Evolutionary conservation across 148 eudicot species (phyloP), one percentile per base, ranked within the genome.

Genomic region (Drosera capensis): DNA sequence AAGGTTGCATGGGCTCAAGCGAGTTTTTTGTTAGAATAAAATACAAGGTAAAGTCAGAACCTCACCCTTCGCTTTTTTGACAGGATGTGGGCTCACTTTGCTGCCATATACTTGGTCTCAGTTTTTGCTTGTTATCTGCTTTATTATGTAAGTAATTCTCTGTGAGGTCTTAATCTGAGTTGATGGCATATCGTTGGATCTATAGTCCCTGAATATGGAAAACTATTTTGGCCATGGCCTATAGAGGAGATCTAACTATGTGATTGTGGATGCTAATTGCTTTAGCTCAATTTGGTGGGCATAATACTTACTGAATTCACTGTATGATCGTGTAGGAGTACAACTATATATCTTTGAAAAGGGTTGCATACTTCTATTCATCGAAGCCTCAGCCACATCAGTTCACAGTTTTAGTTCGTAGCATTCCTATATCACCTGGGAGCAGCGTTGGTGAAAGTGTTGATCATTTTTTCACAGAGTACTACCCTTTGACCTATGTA

Each of bases 371-470:
- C 25, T 70, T 70, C 47, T 47, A 46, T 49, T 47, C 75, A 40
- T 65, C 71, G 25, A 61, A 57, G 45, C 75, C 75, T 48, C 68
- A 49, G 47, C 71, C 64, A 14, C 67, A 65, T 57, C 75, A 70
- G 29, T 70, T 65, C 49, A 61, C 75, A 45, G 20, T 70, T 40
- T 57, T 70, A 52, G 71, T 65, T 26, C 71, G 71, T 25, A 68
- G 75, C 25, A 62, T 70, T 20, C 75, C 75, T 48, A 68, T 61
- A 18, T 38, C 48, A 48, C 60, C 64, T 49, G 75, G 67, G 23
- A 45, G 64, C 19, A 65, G 54, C 35, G 51, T 66, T 42, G 46
- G 75, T 46, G 67, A 65, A 23, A 66, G 58, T 15, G 75, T 70
- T 24, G 61, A 66, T 23, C 53, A 35, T 40, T 70, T 70, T 56